Evolutionary conservation across 805 yeast species (phyloP).

Genomic region (Barnettozyma botsteinii): DNA sequence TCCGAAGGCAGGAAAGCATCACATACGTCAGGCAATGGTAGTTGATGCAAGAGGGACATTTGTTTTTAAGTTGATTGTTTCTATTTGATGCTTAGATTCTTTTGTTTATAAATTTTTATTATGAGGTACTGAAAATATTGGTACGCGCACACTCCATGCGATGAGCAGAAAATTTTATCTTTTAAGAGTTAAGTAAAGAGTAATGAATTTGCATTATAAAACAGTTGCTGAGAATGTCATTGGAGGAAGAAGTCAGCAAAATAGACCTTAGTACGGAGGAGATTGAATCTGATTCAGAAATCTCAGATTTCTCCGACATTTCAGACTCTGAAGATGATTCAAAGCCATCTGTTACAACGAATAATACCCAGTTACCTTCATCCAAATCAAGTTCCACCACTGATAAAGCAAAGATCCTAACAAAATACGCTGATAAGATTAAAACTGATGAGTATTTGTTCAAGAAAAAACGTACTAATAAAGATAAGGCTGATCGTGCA

Average conservation of each 20-base stretch:
- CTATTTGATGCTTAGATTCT: neutral
- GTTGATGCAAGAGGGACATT: neutral
- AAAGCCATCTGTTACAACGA: neutral
- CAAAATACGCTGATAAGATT: conserved; percentile 59
- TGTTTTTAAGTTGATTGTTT: neutral
- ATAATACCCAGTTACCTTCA: neutral
- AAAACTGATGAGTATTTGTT: conserved; percentile 54
- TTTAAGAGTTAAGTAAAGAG: neutral
- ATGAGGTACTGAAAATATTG: neutral
- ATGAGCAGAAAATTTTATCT: conserved; percentile 6
- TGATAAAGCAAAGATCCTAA: conserved; percentile 46
- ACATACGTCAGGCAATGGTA: conserved; percentile 4
- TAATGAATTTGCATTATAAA: neutral
- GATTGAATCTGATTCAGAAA: conserved; percentile 6
- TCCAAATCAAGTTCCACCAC: conserved; percentile 7
- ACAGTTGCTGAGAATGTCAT: neutral
- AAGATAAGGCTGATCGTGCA: conserved; percentile 89
- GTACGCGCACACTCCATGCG: neutral
- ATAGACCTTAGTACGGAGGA: neutral
- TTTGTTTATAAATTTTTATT: neutral
- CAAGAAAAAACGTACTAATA: conserved; percentile 53
- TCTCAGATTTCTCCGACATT: conserved; percentile 10
- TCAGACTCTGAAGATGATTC: conserved; percentile 9
- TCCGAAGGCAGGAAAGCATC: no score
- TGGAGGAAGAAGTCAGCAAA: conserved; percentile 8